Evolutionary conservation across 2,329 filamentous ascomycete genomes (phyloP).

Genomic region (Fusarium heterosporum): DNA sequence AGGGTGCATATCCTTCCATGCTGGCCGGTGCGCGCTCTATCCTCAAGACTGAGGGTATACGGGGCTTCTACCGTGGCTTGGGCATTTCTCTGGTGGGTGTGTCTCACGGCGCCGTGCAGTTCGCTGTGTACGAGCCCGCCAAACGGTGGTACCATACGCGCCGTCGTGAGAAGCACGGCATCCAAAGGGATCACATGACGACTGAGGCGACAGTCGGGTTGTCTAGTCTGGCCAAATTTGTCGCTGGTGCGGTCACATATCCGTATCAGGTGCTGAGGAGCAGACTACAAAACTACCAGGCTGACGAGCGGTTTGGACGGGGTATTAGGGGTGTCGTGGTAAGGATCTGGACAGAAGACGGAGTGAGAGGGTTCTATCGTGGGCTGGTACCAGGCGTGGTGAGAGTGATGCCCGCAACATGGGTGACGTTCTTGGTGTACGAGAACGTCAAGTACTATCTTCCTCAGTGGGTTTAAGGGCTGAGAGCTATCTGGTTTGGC

Average conservation of each 20-base stretch:
- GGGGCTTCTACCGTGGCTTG: slow-evolving; percentile 89
- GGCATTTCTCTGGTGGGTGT: slow-evolving; percentile 87
- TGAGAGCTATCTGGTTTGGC: not conserved
- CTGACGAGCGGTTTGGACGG: slow-evolving; percentile 77
- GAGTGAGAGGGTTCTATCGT: slow-evolving; percentile 87
- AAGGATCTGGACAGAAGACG: slow-evolving; percentile 84
- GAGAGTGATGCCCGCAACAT: slow-evolving; percentile 91
- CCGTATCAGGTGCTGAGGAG: slow-evolving; percentile 94
- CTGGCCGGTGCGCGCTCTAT: slow-evolving; percentile 76
- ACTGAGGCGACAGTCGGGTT: slow-evolving; percentile 84
- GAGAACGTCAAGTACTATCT: slow-evolving; percentile 89
- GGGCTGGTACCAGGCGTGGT: slow-evolving; percentile 90
- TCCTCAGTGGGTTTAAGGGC: slow-evolving; percentile 55
- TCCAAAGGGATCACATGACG: slow-evolving; percentile 57
- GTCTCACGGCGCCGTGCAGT: slow-evolving; percentile 92
- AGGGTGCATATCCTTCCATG: slow-evolving; percentile 86
- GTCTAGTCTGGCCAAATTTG: slow-evolving; percentile 84
- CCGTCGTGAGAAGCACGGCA: slow-evolving; percentile 43
- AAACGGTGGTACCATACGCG: slow-evolving; percentile 67
- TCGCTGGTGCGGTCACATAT: slow-evolving; percentile 91
- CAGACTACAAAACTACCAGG: slow-evolving; percentile 89
- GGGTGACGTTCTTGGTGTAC: slow-evolving; percentile 96
- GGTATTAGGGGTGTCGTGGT: slow-evolving; percentile 76
- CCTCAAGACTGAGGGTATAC: slow-evolving; percentile 75
- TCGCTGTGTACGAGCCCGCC: slow-evolving; percentile 88